Percentiles rank a stretch among this genome's conserved stretches.
phyloP scores from a whole-genome alignment of 805 yeast species.

The Wickerhamomyces canadensis region DNA sequence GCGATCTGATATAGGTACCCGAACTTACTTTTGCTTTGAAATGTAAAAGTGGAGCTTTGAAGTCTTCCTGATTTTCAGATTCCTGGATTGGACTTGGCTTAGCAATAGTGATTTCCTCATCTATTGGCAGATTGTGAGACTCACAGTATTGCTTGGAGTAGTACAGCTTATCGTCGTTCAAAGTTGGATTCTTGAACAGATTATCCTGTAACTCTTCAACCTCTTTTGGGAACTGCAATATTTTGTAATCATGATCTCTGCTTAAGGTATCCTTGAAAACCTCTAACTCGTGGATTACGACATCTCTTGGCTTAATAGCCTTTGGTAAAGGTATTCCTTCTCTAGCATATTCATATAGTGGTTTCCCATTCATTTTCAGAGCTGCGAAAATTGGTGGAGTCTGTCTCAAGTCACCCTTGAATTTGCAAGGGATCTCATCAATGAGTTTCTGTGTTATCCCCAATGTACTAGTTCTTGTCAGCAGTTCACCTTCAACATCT shows the following conservation, averaged over 20 bases:
- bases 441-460: slow-evolving; percentile 46
- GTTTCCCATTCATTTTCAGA: slow-evolving; percentile 88
- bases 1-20: slow-evolving; percentile 90
- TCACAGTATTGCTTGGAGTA: slow-evolving; percentile 53
- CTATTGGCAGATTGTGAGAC: slow-evolving; percentile 36
- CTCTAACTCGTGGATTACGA: slow-evolving; percentile 49
- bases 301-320: slow-evolving; percentile 72
- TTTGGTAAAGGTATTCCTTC: slow-evolving; percentile 80
- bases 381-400: slow-evolving; percentile 97
- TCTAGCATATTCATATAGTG: slow-evolving; percentile 91
- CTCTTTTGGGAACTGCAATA: slow-evolving; percentile 36
- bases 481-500: slow-evolving; percentile 81
- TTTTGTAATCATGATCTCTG: slow-evolving; percentile 49
- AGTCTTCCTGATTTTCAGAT: slow-evolving; percentile 30
- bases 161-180: slow-evolving; percentile 57
- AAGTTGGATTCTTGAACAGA: slow-evolving; percentile 33
- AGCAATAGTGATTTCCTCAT: slow-evolving; percentile 33
- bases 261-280: slow-evolving; percentile 49
- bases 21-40: slow-evolving; percentile 80
- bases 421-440: slow-evolving; percentile 46
- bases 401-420: slow-evolving; percentile 78
- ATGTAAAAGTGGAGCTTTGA: slow-evolving; percentile 63
- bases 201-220: slow-evolving; percentile 38
- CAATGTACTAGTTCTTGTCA: slow-evolving; percentile 41
- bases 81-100: slow-evolving; percentile 33